Evolutionary conservation across 768 basidiomycete species (phyloP), one percentile per base, ranked within the genome.

Genomic region (Boletus sensibilis): DNA sequence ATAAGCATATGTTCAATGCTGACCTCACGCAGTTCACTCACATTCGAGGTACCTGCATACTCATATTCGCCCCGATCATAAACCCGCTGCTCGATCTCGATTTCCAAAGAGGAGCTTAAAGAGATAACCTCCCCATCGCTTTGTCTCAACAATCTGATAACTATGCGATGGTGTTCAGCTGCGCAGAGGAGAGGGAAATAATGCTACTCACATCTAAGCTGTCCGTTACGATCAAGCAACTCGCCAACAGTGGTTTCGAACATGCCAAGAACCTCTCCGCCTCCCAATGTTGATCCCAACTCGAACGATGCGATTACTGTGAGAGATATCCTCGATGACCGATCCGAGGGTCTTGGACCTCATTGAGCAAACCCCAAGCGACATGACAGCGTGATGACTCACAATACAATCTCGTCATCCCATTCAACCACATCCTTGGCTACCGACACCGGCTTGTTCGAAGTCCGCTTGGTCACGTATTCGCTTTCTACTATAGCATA

Each of bases 281-380:
- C 37, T 16, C 59, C 52, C 18, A 60, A n/a, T 34, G 38, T 54
- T 9, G 43, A 38, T 12, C 37, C 49, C n/a, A 54, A 12, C 11
- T 60, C 57, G 21, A 47, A 60, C 5, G 59, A 58, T 12, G 57
- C 59, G 34, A 29, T 13, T 3, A 54, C 20, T 2, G 43, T 37
- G 43, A 60, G 18, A 2, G 5, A 20, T 27, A 57, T 21, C 31
- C 13, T 43, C 4, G 16, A 34, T 42, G 35, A 38, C 20, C 11
- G 4, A 25, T 58, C 23, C 1, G 27, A 31, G 5, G 58, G 31
- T 10, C 59, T 58, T 29, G 16, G 3, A 23, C 21, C 9, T 7
- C 50, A 20, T 41, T 39, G 7, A 11, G 18, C 8, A 45, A 33
- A 47, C 27, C 8, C 7, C 27, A 29, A 29, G 27, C 7, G 27